Percentiles rank a stretch among this genome's conserved stretches.
Evolutionary conservation across 805 yeast species (phyloP).

Genomic region (Pichia ethanolica): DNA sequence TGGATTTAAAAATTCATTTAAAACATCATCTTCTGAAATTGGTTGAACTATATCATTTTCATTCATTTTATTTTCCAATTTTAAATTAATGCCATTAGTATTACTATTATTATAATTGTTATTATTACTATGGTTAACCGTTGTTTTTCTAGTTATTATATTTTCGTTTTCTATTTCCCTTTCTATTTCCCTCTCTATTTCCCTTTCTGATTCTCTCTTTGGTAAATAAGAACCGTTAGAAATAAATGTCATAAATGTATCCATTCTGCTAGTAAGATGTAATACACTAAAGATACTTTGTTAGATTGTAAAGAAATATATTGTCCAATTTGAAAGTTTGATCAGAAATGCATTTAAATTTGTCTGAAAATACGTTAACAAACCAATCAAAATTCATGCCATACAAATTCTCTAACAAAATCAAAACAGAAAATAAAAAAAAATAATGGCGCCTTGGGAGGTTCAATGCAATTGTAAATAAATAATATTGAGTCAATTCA

Average conservation of each 20-base stretch:
- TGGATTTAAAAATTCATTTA: conserved; percentile 52
- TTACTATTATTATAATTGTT: background rate
- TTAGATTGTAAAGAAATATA: too few relatives aligned
- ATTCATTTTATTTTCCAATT: background rate
- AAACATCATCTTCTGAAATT: conserved; percentile 36
- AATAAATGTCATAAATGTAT: conserved; percentile 6
- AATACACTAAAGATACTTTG: background rate
- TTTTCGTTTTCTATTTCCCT: background rate
- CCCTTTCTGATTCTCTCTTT: background rate
- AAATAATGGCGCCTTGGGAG: too few relatives aligned
- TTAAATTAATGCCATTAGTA: background rate
- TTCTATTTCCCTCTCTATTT: background rate
- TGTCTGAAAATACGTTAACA: too few relatives aligned
- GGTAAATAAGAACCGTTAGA: background rate
- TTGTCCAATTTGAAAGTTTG: background rate
- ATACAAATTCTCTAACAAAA: too few relatives aligned
- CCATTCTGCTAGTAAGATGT: background rate
- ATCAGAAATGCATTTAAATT: too few relatives aligned
- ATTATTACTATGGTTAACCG: too few relatives aligned
- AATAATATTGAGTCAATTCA: too few relatives aligned
- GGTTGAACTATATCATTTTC: background rate
- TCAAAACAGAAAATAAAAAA: too few relatives aligned
- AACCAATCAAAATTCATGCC: too few relatives aligned
- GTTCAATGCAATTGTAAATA: too few relatives aligned
- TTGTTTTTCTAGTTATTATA: background rate